Conservation (phyloP, 768 basidiomycete species). For the Lepiota venenata region DNA sequence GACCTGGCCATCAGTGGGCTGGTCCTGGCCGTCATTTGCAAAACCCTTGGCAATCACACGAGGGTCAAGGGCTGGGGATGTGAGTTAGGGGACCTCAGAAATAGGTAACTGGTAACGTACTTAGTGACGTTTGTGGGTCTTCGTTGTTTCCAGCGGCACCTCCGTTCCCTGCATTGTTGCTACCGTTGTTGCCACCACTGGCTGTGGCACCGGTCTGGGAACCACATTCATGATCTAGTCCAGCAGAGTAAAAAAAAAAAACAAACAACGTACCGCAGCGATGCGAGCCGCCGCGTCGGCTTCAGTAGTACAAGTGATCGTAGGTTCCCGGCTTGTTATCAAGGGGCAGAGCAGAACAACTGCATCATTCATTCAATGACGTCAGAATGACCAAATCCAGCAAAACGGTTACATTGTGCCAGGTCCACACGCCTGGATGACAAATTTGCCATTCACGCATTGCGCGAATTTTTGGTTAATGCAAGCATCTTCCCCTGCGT, state of each 20-base stretch:
- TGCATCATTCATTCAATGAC: constrained; percentile 14
- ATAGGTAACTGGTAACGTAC: constrained; percentile 17
- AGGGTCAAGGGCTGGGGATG: constrained; percentile 38
- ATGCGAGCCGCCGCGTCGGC: constrained; percentile 46
- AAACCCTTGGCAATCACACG: constrained; percentile 43
- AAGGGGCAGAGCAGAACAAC: constrained; percentile 51
- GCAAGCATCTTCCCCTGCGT: constrained; percentile 43
- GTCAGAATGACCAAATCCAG: not conserved
- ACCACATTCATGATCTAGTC: not conserved
- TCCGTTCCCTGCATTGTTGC: constrained; percentile 7
- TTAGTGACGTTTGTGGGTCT: constrained; percentile 34
- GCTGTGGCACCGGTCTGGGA: constrained; percentile 17
- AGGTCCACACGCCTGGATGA: constrained; percentile 29
- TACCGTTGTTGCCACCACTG: constrained; percentile 8
- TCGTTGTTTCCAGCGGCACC: constrained; percentile 14
- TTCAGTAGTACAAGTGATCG: constrained; percentile 47
- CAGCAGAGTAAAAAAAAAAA: not conserved
- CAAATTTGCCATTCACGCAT: constrained; percentile 48
- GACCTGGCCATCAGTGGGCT: constrained; percentile 40
- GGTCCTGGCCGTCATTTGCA: constrained; percentile 46
- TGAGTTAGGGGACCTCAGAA: not conserved
- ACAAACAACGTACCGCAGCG: constrained; percentile 31
- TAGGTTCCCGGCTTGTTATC: constrained; percentile 47
- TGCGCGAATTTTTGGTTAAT: constrained; percentile 48
- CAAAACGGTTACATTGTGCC: constrained; percentile 31